Percentiles rank a stretch among this genome's conserved stretches.
Evolutionary conservation across 2,329 filamentous ascomycete genomes (phyloP).

Genomic region (Penicillium sp.): DNA sequence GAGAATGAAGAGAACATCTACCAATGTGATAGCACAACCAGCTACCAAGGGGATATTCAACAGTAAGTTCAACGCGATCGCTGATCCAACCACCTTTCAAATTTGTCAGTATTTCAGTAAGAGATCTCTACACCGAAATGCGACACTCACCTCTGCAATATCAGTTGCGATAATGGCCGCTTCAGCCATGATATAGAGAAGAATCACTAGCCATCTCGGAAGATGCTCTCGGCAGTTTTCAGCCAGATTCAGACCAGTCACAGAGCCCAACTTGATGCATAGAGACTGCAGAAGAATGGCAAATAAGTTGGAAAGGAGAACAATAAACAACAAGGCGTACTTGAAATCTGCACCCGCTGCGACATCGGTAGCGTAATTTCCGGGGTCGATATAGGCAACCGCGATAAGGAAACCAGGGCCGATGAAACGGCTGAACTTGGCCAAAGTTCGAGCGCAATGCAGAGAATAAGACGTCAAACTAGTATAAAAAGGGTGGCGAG

Average conservation of each 20-base stretch:
- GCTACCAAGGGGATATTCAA: slow-evolving; percentile 47
- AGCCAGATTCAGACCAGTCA: slow-evolving; percentile 59
- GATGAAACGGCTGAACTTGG: slow-evolving; percentile 39
- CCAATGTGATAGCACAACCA: slow-evolving; percentile 50
- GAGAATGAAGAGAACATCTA: slow-evolving; percentile 50
- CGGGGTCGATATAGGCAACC: slow-evolving; percentile 44
- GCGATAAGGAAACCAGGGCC: slow-evolving; percentile 43
- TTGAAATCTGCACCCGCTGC: slow-evolving; percentile 40
- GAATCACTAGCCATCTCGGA: slow-evolving; percentile 56
- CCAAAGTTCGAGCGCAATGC: slow-evolving; percentile 24
- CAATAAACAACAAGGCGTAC: slow-evolving; percentile 41
- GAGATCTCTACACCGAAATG: not conserved
- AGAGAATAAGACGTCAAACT: slow-evolving; percentile 12
- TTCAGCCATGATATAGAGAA: slow-evolving; percentile 56
- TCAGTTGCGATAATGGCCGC: slow-evolving; percentile 63
- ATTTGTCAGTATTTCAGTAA: not conserved
- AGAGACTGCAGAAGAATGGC: slow-evolving; percentile 43
- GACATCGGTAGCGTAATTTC: slow-evolving; percentile 45
- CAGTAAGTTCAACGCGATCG: slow-evolving; percentile 49
- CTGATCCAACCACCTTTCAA: slow-evolving; percentile 47
- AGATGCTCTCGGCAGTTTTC: slow-evolving; percentile 58
- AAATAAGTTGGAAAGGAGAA: slow-evolving; percentile 42
- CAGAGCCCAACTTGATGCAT: slow-evolving; percentile 56
- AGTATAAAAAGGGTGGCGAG: slow-evolving; percentile 24
- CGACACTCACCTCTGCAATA: slow-evolving; percentile 52